Evolutionary conservation across 345 rosid genomes (phyloP).

Genomic region (Turnera subulata): DNA sequence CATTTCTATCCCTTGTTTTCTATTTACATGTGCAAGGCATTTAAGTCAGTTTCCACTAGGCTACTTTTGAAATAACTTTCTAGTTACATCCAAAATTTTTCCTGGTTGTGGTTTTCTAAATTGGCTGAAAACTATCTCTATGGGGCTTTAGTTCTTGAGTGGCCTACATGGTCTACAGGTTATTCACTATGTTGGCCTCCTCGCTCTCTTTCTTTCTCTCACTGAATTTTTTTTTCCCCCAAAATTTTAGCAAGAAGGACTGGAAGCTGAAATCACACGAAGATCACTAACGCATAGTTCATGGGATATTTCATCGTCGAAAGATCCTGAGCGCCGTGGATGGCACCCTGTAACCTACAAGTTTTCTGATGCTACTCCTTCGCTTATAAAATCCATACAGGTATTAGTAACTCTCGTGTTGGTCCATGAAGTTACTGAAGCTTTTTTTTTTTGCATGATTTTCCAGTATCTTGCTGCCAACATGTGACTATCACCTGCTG

Average conservation of each 20-base stretch:
- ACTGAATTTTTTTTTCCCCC: slow-evolving; percentile 3
- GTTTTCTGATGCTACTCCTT: slow-evolving; percentile 73
- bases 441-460: not conserved
- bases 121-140: too few relatives aligned
- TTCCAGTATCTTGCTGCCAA: too few relatives aligned
- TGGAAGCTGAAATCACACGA: slow-evolving; percentile 67
- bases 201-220: too few relatives aligned
- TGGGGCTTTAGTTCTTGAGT: too few relatives aligned
- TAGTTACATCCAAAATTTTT: too few relatives aligned
- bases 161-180: too few relatives aligned
- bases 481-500: too few relatives aligned
- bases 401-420: slow-evolving; percentile 22
- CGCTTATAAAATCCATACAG: slow-evolving; percentile 70
- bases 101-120: too few relatives aligned
- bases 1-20: too few relatives aligned
- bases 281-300: slow-evolving; percentile 79
- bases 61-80: too few relatives aligned
- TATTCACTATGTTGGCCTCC: not conserved
- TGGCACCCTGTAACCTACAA: slow-evolving; percentile 92
- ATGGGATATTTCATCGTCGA: slow-evolving; percentile 79
- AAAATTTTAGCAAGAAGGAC: slow-evolving; percentile 71
- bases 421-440: not conserved
- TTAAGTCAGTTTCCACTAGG: too few relatives aligned
- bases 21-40: too few relatives aligned
- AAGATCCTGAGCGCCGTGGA: slow-evolving; percentile 73